Conservation (phyloP, 73 alveolate species). For the Stentor coeruleus region DNA sequence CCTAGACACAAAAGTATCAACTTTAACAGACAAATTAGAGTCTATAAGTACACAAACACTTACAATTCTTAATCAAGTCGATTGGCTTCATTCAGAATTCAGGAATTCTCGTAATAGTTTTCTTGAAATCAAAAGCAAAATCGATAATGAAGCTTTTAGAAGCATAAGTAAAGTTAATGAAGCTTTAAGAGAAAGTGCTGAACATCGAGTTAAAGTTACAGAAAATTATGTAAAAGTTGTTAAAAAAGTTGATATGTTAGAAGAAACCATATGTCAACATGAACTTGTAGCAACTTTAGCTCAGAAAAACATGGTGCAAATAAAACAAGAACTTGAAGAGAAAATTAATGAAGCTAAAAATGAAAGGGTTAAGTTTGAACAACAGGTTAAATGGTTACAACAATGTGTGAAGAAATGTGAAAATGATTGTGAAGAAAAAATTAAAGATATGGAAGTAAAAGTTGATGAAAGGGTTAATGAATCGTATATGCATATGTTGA, state of each 20-base stretch:
- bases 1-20: neutral
- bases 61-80: neutral
- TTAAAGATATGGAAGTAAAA: neutral
- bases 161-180: too few relatives aligned
- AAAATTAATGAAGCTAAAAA: too few relatives aligned
- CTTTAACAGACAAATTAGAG: neutral
- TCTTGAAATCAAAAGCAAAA: neutral
- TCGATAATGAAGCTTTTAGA: neutral
- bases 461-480: neutral
- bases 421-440: neutral
- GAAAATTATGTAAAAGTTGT: neutral
- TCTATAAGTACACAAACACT: neutral
- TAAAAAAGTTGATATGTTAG: neutral
- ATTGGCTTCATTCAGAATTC: neutral
- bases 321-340: neutral
- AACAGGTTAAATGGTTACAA: neutral
- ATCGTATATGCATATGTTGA: neutral
- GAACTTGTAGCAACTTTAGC: neutral
- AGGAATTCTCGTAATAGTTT: neutral
- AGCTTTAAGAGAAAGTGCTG: neutral
- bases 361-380: neutral
- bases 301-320: neutral
- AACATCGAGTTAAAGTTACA: neutral
- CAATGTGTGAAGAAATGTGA: neutral
- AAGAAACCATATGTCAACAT: neutral